These are phyloP conservation scores for Mortierella polycephala DNA, from an alignment of 371 early-diverging fungal species.

Conservation along the genomic window DNA sequence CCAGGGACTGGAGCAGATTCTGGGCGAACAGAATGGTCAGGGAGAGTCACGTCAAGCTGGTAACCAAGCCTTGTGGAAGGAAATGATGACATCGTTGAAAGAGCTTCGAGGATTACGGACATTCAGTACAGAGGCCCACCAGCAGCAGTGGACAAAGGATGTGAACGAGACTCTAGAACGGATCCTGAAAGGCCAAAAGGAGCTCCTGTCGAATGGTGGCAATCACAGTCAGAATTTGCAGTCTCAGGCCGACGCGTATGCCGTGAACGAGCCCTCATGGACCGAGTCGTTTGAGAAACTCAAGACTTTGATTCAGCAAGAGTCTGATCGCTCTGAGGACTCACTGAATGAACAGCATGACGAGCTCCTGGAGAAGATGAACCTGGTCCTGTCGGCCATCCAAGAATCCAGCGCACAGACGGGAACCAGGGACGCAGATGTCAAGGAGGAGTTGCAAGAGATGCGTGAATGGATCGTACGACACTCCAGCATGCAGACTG, in stretches of 20 bases:
- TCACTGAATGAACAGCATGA: conserved; percentile 41
- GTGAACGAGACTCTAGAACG: conserved; percentile 1
- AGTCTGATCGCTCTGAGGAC: conserved; percentile 31
- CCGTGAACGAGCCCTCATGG: not conserved
- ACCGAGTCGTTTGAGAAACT: conserved; percentile 20
- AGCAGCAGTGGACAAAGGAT: not conserved
- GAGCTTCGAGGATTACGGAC: conserved; percentile 2
- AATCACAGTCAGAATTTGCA: not conserved
- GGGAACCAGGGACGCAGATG: conserved; percentile 8
- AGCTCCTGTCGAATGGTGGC: not conserved
- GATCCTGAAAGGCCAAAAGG: conserved; percentile 6
- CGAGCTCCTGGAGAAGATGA: conserved; percentile 40
- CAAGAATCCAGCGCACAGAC: conserved; percentile 21
- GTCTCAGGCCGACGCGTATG: too few species aligned
- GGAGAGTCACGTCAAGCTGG: not conserved
- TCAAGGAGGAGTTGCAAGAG: conserved; percentile 35
- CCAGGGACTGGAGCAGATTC: not conserved
- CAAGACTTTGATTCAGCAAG: conserved; percentile 29
- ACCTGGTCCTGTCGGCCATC: conserved; percentile 28
- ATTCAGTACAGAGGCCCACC: not conserved
- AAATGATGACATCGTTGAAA: conserved; percentile 7
- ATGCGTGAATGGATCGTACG: conserved; percentile 49
- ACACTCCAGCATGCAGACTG: conserved; percentile 42
- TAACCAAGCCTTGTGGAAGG: conserved; percentile 12
- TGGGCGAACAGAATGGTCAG: conserved; percentile 7